phyloP scores from a whole-genome alignment of 306 rosid genomes.

The Rubus idaeus region DNA sequence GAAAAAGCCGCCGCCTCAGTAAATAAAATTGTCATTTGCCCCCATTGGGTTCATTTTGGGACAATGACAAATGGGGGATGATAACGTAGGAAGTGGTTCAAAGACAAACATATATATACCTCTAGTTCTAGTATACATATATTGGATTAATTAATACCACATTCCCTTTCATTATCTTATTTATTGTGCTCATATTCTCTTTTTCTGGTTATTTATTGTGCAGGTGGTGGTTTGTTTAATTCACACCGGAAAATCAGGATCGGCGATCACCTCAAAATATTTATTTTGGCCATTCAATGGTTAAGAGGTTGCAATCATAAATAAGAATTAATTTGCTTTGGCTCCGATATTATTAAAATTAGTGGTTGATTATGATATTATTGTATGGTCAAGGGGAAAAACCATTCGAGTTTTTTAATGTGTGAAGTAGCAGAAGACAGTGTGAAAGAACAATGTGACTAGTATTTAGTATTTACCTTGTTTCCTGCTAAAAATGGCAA shows the following conservation, averaged over 20 bases:
- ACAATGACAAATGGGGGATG: neutral
- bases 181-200: slow-evolving; percentile 36
- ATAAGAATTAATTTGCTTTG: neutral
- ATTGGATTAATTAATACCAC: slow-evolving; percentile 24
- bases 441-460: neutral
- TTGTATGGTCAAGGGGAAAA: neutral
- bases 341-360: neutral
- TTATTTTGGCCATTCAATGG: slow-evolving; percentile 17
- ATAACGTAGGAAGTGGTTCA: neutral
- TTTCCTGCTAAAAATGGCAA: neutral
- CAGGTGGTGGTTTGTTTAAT: slow-evolving; percentile 30
- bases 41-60: no score
- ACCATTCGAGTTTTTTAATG: neutral
- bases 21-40: no score
- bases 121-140: no score
- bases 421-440: neutral
- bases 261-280: slow-evolving; percentile 28
- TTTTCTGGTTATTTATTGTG: slow-evolving; percentile 28
- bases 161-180: slow-evolving; percentile 19
- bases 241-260: neutral
- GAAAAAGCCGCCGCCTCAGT: no score
- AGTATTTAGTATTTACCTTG: neutral
- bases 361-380: neutral
- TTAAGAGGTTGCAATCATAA: slow-evolving; percentile 3
- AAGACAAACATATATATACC: neutral